Evolutionary conservation across 352 stramenopile genomes (phyloP), one percentile per base, ranked within the genome.

Genomic region (Phytophthora ohioensis): DNA sequence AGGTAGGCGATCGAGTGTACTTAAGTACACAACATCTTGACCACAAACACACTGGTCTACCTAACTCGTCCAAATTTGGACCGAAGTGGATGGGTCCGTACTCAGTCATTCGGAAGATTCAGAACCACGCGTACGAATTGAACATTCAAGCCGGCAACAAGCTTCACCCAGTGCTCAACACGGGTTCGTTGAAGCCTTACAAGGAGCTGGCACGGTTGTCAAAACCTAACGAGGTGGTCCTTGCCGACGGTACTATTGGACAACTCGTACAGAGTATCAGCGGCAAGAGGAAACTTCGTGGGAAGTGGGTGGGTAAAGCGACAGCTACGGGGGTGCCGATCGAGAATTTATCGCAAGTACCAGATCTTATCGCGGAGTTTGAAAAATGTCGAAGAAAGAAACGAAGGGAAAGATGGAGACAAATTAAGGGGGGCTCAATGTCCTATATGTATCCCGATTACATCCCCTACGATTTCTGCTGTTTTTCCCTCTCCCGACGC

Each of bases 71-170:
- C 32, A 74, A 70, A 27, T 57, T 69, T n/a, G 58, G 59, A 34
- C 34, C 66, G 1, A 73, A 73, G 38, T 69, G 57, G 57, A 65
- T 66, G 17, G 46, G 42, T 7, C 55, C 67, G 1, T 66, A 75
- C 41, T 49, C 54, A 0, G 47, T 70, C 2, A 9, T 75, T 0
- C 34, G 34, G 9, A 70, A 48, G 48, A 34, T 70, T 12, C 59
- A 70, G 17, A 60, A 69, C 8, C 67, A 75, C 17, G 67, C 55
- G 5, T 75, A 75, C 27, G 42, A 75, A 11, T 31, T 71, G 0
- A 75, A 75, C 49, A 75, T 70, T 10, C 67, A 63, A 48, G 32
- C 59, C 1, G 48, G 64, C 0, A 71, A 66, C 34, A 65, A 64
- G 10, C 49, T 67, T 1, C 57, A 71, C 47, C 49, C 64, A 4